Percentiles rank a stretch among this genome's conserved stretches.
These are phyloP conservation scores for Aspergillus indologenus DNA, from an alignment of 495 filamentous ascomycete species.

Conservation along the genomic window DNA sequence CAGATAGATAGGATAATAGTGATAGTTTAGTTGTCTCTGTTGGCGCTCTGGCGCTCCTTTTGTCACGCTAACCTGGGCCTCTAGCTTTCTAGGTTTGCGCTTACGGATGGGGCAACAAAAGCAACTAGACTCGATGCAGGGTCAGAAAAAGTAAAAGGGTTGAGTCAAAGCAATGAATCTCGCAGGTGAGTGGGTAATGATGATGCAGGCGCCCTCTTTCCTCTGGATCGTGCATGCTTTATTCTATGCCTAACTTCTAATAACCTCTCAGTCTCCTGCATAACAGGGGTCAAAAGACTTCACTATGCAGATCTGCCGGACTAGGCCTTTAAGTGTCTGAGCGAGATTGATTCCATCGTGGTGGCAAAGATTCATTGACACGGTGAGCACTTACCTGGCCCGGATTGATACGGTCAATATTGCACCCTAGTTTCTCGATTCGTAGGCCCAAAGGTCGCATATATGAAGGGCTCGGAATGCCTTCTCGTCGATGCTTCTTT, in stretches of 20 bases:
- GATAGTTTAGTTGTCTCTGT: too few relatives aligned
- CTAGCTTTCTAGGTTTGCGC: conserved; percentile 8
- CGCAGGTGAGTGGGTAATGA: conserved; percentile 6
- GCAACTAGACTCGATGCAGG: conserved; percentile 4
- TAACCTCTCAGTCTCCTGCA: conserved; percentile 2
- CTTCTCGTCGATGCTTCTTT: neutral
- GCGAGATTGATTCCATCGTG: conserved; percentile 6
- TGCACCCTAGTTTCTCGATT: conserved; percentile 1
- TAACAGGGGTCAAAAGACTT: neutral
- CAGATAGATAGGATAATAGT: too few relatives aligned
- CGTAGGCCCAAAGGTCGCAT: neutral
- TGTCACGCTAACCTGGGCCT: neutral
- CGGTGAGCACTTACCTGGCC: neutral
- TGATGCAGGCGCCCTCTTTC: conserved; percentile 12
- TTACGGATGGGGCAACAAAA: conserved; percentile 6
- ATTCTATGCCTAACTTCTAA: conserved; percentile 9
- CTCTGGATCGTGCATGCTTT: conserved; percentile 13
- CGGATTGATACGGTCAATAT: neutral
- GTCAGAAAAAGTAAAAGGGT: neutral
- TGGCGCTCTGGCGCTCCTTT: too few relatives aligned
- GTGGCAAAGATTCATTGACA: conserved; percentile 12
- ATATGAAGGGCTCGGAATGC: conserved; percentile 5
- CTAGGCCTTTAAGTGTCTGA: conserved; percentile 8
- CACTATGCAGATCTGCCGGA: conserved; percentile 8
- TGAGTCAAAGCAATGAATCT: neutral